Conservation (phyloP, 2,329 filamentous ascomycete genomes). For the Calonectria honghensis region DNA sequence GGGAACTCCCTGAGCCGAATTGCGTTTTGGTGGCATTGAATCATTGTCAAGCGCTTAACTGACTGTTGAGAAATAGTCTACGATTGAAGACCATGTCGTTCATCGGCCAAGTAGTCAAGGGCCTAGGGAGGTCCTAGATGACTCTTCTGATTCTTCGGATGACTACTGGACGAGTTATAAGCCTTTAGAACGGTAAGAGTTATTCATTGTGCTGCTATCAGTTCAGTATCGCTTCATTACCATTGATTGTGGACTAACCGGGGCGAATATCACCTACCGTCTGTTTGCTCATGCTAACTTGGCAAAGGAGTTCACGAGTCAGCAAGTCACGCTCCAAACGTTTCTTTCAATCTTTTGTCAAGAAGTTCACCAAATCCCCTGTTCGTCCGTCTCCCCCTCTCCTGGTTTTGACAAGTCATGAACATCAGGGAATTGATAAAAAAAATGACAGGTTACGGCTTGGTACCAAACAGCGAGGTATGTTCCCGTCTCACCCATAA, state of each 20-base stretch:
- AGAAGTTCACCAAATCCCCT: constrained; percentile 7
- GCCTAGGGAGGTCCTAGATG: background rate
- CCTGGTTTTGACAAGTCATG: background rate
- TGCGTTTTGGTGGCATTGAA: background rate
- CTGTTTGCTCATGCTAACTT: constrained; percentile 10
- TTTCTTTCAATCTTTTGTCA: constrained; percentile 17
- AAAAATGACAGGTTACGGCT: constrained; percentile 4
- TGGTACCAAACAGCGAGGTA: constrained; percentile 11
- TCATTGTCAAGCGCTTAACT: constrained; percentile 1
- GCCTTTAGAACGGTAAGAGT: constrained; percentile 9
- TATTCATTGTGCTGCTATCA: background rate
- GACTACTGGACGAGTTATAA: constrained; percentile 10
- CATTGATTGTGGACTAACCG: background rate
- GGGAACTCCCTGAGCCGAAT: constrained; percentile 4
- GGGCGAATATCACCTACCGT: background rate
- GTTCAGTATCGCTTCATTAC: background rate
- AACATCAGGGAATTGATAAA: background rate
- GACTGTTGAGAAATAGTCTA: constrained; percentile 7
- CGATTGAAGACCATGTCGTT: constrained; percentile 17
- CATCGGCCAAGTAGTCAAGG: background rate
- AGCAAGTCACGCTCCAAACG: constrained; percentile 7
- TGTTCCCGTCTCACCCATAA: constrained; percentile 8
- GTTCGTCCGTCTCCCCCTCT: constrained; percentile 13
- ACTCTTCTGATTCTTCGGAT: constrained; percentile 17
- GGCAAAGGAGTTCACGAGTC: constrained; percentile 3